These are phyloP conservation scores for Blastobotrys terrestris DNA, from an alignment of 805 yeast species.

Conservation along the genomic window DNA sequence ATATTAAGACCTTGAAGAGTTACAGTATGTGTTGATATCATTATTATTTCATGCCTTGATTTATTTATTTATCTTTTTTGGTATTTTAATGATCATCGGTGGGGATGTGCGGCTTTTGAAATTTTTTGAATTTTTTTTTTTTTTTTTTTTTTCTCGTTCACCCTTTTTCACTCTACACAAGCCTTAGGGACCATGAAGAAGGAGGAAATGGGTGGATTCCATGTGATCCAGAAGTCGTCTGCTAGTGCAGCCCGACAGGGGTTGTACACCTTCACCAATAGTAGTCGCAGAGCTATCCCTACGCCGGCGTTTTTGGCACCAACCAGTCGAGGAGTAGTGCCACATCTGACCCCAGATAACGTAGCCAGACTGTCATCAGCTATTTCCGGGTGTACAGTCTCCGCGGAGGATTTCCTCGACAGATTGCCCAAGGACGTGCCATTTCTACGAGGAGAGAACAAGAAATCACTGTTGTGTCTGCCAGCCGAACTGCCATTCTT, in stretches of 20 bases:
- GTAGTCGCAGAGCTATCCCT: conserved; percentile 10
- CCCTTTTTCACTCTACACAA: no score
- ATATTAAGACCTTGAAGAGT: not conserved
- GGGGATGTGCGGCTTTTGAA: not conserved
- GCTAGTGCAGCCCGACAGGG: conserved; percentile 25
- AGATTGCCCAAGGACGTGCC: conserved; percentile 18
- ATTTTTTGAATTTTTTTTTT: not conserved
- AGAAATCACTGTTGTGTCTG: conserved; percentile 22
- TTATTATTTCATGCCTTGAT: not conserved
- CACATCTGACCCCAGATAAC: conserved; percentile 39
- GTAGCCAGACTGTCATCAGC: conserved; percentile 17
- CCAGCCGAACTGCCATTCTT: conserved; percentile 27
- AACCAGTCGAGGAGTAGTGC: conserved; percentile 36
- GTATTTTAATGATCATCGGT: not conserved
- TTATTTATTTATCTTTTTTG: not conserved
- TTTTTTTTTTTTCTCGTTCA: no score
- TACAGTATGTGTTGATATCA: no score
- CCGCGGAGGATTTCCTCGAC: conserved; percentile 36
- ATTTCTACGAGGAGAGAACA: conserved; percentile 5
- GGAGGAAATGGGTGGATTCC: conserved; percentile 6
- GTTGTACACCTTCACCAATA: conserved; percentile 10
- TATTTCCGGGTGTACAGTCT: conserved; percentile 25
- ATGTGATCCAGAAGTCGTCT: conserved; percentile 15
- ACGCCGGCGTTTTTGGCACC: conserved; percentile 33
- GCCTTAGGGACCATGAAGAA: no score